Base-by-base conservation (phyloP, 768 basidiomycete species). In the Gloeophyllum trabeum region DNA sequence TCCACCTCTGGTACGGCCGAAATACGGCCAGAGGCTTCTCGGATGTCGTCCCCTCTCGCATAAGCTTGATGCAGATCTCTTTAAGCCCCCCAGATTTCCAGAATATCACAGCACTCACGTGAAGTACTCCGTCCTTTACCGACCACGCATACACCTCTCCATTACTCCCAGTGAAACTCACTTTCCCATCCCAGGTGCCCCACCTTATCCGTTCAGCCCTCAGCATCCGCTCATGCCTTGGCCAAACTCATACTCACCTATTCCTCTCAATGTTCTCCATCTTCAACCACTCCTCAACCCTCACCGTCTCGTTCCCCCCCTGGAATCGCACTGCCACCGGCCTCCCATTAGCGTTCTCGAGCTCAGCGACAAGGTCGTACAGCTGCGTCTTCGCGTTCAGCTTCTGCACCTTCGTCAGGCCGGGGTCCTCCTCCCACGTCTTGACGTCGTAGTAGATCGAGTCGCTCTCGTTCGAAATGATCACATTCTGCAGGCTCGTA, bases 361-460 rank as follows among this genome's bases (percentile, higher is more conserved):
- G 42, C 47, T 50, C 56, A 3, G 53, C 65, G 23, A 61, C 52
- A 43, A 54, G 41, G 23, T 58, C 51, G 43, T 61, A 64, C 47
- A 42, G 47, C 23, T 51, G 47, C 20, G 52, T 58, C 32, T 52
- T 53, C 4, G 51, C 38, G 48, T 65, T 57, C 19, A 64, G 54
- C 39, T 59, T 52, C 32, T 50, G 50, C 32, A 67, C 48, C 40
- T 53, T 60, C 47, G 67, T 69, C 48, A 49, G 28, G 35, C 54
- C 46, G 5, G 54, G 49, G 39, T 60, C 61, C 65, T 64, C 63
- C 32, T 56, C 52, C 14, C 61, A 64, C 24, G 65, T 68, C 26
- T 58, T 53, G 42, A 67, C 49, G 43, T 67, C 67, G 44, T 61
- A 69, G 56, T 62, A 64, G 42, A 63, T 52, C 45, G 51, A 51